Evolutionary conservation across 2,329 filamentous ascomycete genomes (phyloP), one percentile per base, ranked within the genome.

Genomic region (Alternaria hordeiaustralica): DNA sequence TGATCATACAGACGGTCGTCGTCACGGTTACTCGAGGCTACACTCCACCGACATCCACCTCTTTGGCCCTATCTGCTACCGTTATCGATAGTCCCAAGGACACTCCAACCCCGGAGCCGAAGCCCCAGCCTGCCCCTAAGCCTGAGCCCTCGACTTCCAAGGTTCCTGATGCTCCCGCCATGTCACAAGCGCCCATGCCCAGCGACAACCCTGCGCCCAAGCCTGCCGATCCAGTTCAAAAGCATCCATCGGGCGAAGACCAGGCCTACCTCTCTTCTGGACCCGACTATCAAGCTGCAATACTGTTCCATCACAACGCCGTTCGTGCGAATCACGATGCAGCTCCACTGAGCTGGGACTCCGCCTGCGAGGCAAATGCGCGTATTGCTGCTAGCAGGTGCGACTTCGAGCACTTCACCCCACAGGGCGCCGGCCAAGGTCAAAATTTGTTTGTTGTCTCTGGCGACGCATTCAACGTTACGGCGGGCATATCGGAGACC

Each of bases 381-480:
- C 75, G 85, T 28, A 85, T 78, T 33, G 97, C 94, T 80, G 83
- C 86, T 45, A 95, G 94, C 71, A 85, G 82, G 30, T 97, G 95
- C 81, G 83, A 85, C 43, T 97, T 96, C 73, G 84, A 84, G 43
- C 95, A 98, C 61, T 70, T 67, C 55, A 68, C 72, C 15, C 68
- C 71, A 21, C 13, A 65, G 2, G 66, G 64, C 23, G 63, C 54
- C 59, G 85, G 86, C 47, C 95, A 98, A 84, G 96, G 96, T 67
- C 96, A 99, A 84, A 99, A 98, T 87, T 90, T 98, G 63, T 95
- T 92, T 75, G 89, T 90, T 64, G 85, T 90, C 69, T 85, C 87
- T 64, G 75, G 80, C 3, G 78, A 82, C n/a, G 60, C 81, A 79
- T 78, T 76, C 64, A 86, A 89, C 50, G 84, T 92, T 66, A 88